These are phyloP conservation scores for Misopates orontium DNA, from an alignment of 257 asterid genomes.

Conservation along the genomic window DNA sequence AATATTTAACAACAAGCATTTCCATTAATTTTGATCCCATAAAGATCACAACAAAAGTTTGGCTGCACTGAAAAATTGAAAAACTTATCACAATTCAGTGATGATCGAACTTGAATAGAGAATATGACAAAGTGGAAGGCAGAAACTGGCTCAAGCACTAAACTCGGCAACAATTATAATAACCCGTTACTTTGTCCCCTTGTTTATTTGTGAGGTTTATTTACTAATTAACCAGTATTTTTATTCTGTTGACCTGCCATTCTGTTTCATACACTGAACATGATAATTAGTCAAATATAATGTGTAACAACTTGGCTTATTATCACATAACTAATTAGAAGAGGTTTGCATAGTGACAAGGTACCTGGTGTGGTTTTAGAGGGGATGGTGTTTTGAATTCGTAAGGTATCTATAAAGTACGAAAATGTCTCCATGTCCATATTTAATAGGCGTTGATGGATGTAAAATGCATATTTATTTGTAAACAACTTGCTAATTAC, in stretches of 20 bases:
- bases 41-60: background rate
- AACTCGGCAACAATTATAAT: conserved; percentile 5
- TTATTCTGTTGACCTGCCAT: conserved; percentile 28
- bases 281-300: conserved; percentile 32
- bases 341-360: background rate
- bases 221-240: background rate
- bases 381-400: background rate
- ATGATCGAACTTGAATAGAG: conserved; percentile 25
- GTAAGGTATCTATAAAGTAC: conserved; percentile 27
- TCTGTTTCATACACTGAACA: conserved; percentile 40
- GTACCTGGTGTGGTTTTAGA: background rate
- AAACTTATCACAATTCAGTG: conserved; percentile 41
- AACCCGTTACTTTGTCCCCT: conserved; percentile 24
- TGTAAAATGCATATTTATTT: background rate
- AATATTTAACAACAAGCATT: conserved; percentile 12
- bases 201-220: background rate
- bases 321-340: conserved; percentile 2
- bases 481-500: conserved; percentile 2
- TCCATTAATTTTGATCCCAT: conserved; percentile 21
- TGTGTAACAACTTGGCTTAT: conserved; percentile 24
- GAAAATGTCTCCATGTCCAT: conserved; percentile 18
- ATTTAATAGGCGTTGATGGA: background rate
- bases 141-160: conserved; percentile 44
- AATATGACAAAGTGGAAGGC: conserved; percentile 53
- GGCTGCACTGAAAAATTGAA: conserved; percentile 52